Percentiles rank a stretch among this genome's conserved stretches.
These are phyloP conservation scores for Excoecaria agallocha DNA, from an alignment of 345 rosid genomes.

Conservation along the genomic window DNA sequence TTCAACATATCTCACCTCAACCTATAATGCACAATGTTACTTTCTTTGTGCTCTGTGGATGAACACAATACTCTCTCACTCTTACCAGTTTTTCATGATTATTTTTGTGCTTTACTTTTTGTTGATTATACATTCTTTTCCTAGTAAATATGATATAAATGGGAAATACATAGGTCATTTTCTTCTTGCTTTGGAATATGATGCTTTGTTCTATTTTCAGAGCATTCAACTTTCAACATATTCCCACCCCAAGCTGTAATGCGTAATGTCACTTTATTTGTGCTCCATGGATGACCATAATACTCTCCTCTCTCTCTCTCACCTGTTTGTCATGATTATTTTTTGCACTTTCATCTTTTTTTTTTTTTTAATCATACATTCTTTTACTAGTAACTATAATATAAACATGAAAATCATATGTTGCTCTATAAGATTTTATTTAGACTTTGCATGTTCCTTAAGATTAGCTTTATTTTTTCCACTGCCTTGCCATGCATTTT, in stretches of 20 bases:
- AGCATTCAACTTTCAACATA: neutral
- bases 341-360: neutral
- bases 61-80: neutral
- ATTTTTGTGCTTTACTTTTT: neutral
- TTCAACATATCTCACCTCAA: neutral
- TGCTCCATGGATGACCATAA: neutral
- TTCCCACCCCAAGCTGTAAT: neutral
- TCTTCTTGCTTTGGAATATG: neutral
- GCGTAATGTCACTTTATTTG: neutral
- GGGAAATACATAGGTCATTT: neutral
- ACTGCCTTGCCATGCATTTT: neutral
- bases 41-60: no score
- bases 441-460: neutral
- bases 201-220: neutral
- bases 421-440: neutral
- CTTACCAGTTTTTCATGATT: neutral
- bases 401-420: neutral
- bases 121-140: neutral
- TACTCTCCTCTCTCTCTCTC: neutral
- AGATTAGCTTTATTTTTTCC: neutral
- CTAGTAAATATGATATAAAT: neutral
- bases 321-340: neutral
- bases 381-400: no score
- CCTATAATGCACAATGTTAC: no score
- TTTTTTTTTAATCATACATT: neutral